These are phyloP conservation scores for Zopfia rhizophila DNA, from an alignment of 2,329 filamentous ascomycete species.

Conservation along the genomic window DNA sequence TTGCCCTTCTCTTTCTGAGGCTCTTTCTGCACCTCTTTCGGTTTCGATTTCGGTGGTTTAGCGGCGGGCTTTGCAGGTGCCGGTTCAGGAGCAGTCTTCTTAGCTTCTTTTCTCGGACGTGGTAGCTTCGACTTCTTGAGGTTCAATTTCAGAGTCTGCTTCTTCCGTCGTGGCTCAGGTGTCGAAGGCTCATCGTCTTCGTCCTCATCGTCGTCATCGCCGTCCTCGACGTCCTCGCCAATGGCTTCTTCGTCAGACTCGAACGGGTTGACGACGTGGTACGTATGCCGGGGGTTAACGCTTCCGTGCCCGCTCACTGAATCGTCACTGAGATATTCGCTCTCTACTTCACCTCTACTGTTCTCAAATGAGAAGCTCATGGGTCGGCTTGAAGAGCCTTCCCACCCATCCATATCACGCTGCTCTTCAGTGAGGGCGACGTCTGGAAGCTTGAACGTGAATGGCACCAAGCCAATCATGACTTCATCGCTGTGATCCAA, in stretches of 20 bases:
- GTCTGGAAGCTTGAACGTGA: constrained; percentile 74
- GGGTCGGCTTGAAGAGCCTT: constrained; percentile 63
- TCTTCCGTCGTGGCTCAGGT: constrained; percentile 34
- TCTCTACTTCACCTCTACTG: constrained; percentile 65
- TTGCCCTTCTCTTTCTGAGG: constrained; percentile 36
- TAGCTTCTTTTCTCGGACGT: constrained; percentile 25
- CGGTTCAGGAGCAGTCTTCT: constrained; percentile 6
- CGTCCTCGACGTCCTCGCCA: constrained; percentile 47
- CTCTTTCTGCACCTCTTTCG: constrained; percentile 19
- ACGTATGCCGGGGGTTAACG: constrained; percentile 43
- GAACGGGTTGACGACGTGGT: constrained; percentile 35
- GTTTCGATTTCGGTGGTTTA: constrained; percentile 25
- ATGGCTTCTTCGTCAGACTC: constrained; percentile 44
- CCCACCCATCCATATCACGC: constrained; percentile 58
- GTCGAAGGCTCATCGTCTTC: constrained; percentile 36
- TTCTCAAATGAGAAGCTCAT: constrained; percentile 81
- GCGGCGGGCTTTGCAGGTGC: constrained; percentile 27
- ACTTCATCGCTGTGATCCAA: constrained; percentile 73
- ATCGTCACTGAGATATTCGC: constrained; percentile 54
- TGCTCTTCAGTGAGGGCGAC: constrained; percentile 60
- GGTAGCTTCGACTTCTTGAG: constrained; percentile 33
- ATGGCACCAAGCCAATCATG: constrained; percentile 76
- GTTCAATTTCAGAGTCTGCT: constrained; percentile 43
- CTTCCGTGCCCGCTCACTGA: constrained; percentile 44
- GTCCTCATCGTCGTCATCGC: constrained; percentile 50